A percentile compares a stretch with the other conserved stretches of the same genome.
phyloP scores from a whole-genome alignment of 2,329 filamentous ascomycete species.

The Leptographium radiaticola region DNA sequence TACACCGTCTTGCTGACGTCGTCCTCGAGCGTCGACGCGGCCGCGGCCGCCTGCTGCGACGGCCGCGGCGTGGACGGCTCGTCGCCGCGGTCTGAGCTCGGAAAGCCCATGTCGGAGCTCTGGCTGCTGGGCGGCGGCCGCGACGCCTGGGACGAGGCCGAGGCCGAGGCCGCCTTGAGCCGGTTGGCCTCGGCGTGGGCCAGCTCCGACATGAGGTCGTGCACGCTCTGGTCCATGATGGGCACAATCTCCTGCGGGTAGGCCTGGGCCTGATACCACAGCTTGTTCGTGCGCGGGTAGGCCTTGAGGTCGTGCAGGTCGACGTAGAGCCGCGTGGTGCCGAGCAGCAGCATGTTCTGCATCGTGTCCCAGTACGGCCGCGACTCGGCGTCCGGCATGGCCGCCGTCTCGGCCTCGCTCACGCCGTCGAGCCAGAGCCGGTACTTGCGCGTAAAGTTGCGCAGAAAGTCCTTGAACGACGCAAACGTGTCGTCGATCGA shows the following conservation, averaged over 20 bases:
- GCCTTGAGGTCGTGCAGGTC: constrained; percentile 82
- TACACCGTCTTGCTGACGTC: constrained; percentile 72
- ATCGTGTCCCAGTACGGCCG: constrained; percentile 77
- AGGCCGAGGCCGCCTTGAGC: constrained; percentile 35
- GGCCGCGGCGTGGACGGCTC: constrained; percentile 31
- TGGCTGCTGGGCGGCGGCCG: constrained; percentile 15
- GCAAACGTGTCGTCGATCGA: constrained; percentile 82
- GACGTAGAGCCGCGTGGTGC: constrained; percentile 72
- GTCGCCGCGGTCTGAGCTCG: constrained; percentile 63
- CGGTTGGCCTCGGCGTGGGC: constrained; percentile 67
- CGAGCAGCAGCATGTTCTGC: constrained; percentile 81
- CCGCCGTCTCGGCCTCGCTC: constrained; percentile 59
- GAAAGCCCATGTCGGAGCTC: constrained; percentile 65
- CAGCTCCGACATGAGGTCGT: constrained; percentile 85
- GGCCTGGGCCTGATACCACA: constrained; percentile 89
- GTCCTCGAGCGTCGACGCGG: constrained; percentile 45
- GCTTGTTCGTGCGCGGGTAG: constrained; percentile 82
- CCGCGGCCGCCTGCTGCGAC: constrained; percentile 20
- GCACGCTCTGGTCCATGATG: constrained; percentile 87
- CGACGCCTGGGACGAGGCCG: constrained; percentile 1
- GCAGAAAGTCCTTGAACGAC: constrained; percentile 81
- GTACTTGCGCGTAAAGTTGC: constrained; percentile 87
- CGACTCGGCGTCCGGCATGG: constrained; percentile 57
- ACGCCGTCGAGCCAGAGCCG: constrained; percentile 84
- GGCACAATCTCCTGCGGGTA: constrained; percentile 96